Evolutionary conservation across 2,329 filamentous ascomycete genomes (phyloP), one percentile per base, ranked within the genome.

Genomic region (Aphanoascus verrucosus): DNA sequence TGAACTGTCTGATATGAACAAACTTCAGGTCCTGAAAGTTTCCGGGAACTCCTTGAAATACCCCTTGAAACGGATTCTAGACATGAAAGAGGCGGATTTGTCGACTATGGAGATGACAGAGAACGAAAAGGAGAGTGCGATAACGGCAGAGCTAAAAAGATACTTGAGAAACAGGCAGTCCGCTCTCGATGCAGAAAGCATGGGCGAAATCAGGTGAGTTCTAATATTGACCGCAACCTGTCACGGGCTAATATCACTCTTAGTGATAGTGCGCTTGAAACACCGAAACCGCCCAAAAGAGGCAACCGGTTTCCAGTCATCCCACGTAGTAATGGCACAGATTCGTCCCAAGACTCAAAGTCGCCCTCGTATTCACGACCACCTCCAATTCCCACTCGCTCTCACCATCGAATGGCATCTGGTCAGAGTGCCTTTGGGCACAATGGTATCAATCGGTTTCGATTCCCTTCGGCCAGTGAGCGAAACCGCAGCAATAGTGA

Each of bases 1-100:
- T 5, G 90, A 87, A 59, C 72, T 97, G 19, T 88, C 87, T 52
- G 89, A 95, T 59, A 94, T 96, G 86, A 83, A 79, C 54, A 93
- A 88, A 53, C 73, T 97, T 55, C 87, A 91, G 65, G 86, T 94
- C 59, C 76, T 97, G 54, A 95, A 94, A 68, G 81, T 96, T 35
- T 86, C 91, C 55, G 88, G 88, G 44, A 96, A 96, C 61, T 87
- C 87, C 7, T 79, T 96, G 55, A 80, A 78, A 55, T 91, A 91
- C 61, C 89, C 89, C 2, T 84, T 87, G 14, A 81, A 78, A 61
- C 82, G 85, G 59, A 76, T 85, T 12, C 67, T 88, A 23, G 81
- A 84, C 60, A 72, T 80, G 9, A 80, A 81, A 57, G 83, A 86
- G 60, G 80, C 74, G 54, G 84, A 87, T 61, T 77, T 83, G 31